Conservation (phyloP, 306 rosid species). For the Macrotyloma uniflorum region DNA sequence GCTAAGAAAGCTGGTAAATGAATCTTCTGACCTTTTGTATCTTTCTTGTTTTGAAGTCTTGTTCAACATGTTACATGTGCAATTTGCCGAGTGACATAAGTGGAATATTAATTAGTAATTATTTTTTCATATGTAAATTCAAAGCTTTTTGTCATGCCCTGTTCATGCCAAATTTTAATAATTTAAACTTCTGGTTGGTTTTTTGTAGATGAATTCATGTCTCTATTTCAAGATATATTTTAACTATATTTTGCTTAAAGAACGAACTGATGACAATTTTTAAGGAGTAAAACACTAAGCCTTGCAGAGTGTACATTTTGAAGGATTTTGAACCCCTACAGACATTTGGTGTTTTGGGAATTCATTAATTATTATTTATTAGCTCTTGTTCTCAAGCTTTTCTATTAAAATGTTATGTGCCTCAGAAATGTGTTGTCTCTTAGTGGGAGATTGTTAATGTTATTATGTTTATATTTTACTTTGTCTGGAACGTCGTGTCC, state of each 20-base stretch:
- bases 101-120: slow-evolving; percentile 25
- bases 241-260: background rate
- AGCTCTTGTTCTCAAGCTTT: background rate
- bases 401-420: slow-evolving; percentile 4
- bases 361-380: background rate
- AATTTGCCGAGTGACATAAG: slow-evolving; percentile 20
- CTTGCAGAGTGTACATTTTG: background rate
- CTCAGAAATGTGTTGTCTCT: background rate
- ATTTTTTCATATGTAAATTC: background rate
- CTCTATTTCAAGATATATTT: background rate
- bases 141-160: slow-evolving; percentile 1
- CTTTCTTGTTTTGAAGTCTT: slow-evolving; percentile 28
- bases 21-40: slow-evolving; percentile 30
- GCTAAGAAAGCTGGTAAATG: slow-evolving; percentile 93
- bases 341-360: slow-evolving; percentile 1
- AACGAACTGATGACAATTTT: background rate
- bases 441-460: background rate
- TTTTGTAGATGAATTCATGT: background rate
- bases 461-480: slow-evolving; percentile 2
- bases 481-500: background rate
- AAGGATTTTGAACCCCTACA: background rate
- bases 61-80: background rate
- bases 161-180: slow-evolving; percentile 4
- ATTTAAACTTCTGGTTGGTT: slow-evolving; percentile 19
- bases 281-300: background rate